These are phyloP conservation scores for Nakazawaea anatomiae DNA, from an alignment of 805 yeast species.

Conservation along the genomic window DNA sequence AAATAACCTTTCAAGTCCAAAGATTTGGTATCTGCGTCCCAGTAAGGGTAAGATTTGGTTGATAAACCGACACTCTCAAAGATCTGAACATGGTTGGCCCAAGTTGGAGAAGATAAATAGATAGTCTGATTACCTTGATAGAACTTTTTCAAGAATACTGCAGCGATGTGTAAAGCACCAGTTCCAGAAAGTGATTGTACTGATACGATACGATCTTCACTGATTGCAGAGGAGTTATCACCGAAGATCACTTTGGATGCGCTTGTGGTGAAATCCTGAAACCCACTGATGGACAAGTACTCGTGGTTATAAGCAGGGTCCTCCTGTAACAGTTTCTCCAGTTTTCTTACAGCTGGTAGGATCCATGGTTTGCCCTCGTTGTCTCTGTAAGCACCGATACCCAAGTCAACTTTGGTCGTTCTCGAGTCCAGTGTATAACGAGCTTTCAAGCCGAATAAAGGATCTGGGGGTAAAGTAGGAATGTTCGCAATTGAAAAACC, in stretches of 20 bases:
- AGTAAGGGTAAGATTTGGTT: conserved; percentile 76
- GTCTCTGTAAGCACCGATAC: conserved; percentile 78
- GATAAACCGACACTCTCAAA: conserved; percentile 65
- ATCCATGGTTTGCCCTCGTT: conserved; percentile 67
- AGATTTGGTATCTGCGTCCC: conserved; percentile 66
- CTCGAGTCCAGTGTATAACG: conserved; percentile 56
- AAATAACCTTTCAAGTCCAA: conserved; percentile 70
- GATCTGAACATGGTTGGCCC: conserved; percentile 93
- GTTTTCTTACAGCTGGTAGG: conserved; percentile 59
- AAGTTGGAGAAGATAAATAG: conserved; percentile 85
- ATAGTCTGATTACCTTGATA: conserved; percentile 35
- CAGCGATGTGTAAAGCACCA: conserved; percentile 88
- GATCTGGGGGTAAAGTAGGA: conserved; percentile 74
- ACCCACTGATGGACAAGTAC: conserved; percentile 80
- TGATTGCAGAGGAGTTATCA: conserved; percentile 43
- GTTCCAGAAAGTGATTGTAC: conserved; percentile 83
- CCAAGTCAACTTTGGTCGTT: conserved; percentile 70
- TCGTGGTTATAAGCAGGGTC: conserved; percentile 74
- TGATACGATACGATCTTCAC: conserved; percentile 46
- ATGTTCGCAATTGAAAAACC: conserved; percentile 26
- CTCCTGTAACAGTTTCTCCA: conserved; percentile 58
- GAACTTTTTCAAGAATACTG: conserved; percentile 54
- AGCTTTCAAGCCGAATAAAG: conserved; percentile 76
- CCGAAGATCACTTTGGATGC: conserved; percentile 76
- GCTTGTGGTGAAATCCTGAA: conserved; percentile 56